Conservation (phyloP, 2,329 filamentous ascomycete genomes). For the Tolypocladium album region DNA sequence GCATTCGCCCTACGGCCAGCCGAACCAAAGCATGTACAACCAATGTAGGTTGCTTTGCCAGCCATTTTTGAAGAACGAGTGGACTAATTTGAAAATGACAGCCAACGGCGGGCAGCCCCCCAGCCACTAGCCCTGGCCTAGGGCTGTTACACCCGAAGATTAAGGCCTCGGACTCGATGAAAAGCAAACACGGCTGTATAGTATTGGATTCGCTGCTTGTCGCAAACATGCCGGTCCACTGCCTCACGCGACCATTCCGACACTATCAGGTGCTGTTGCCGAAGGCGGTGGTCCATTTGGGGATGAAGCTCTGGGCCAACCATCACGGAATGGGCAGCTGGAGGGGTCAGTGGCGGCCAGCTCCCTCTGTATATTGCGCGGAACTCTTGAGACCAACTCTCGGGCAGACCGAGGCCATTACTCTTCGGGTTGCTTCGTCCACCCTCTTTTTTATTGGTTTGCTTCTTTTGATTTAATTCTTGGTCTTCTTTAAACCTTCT, state of each 20-base stretch:
- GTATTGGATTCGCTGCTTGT: neutral
- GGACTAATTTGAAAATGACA: neutral
- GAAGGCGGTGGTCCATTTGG: neutral
- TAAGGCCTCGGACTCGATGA: neutral
- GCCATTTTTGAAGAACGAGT: neutral
- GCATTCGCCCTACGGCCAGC: slow-evolving; percentile 46
- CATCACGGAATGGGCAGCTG: neutral
- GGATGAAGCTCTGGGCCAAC: neutral
- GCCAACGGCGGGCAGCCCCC: slow-evolving; percentile 7
- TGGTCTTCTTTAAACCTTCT: neutral
- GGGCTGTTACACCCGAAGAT: neutral
- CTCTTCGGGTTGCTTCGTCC: neutral
- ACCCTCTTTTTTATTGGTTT: neutral
- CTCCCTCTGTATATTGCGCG: neutral
- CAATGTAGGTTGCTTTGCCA: slow-evolving; percentile 33
- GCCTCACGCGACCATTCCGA: neutral
- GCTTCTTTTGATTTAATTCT: neutral
- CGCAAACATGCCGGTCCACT: neutral
- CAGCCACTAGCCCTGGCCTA: neutral
- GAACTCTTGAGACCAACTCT: neutral
- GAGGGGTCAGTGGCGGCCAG: neutral
- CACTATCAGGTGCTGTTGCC: neutral
- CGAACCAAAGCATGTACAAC: slow-evolving; percentile 48
- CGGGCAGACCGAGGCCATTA: neutral
- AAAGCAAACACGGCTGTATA: neutral